These are phyloP conservation scores for Suillus decipiens DNA, from an alignment of 768 basidiomycete species.

Conservation along the genomic window DNA sequence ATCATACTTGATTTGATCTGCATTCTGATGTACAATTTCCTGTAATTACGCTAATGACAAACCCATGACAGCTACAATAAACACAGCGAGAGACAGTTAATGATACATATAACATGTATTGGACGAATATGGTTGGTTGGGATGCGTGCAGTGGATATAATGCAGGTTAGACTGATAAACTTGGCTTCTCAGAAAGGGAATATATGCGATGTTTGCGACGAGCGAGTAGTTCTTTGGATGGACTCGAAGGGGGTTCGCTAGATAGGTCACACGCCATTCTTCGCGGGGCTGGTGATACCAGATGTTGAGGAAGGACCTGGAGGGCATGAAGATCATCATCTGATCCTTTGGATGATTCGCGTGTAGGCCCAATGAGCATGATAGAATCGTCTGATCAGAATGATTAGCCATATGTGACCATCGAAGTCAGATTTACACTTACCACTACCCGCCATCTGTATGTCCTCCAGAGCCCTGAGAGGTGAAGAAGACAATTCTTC, in stretches of 20 bases:
- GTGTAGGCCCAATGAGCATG: conserved; percentile 25
- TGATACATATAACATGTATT: conserved; percentile 9
- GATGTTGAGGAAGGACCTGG: conserved; percentile 69
- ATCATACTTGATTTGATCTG: not conserved
- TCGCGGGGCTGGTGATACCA: conserved; percentile 61
- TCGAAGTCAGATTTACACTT: conserved; percentile 13
- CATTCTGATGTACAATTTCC: conserved; percentile 3
- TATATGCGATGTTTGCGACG: conserved; percentile 40
- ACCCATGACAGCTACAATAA: conserved; percentile 6
- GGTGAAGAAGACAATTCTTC: conserved; percentile 15
- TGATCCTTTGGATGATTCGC: conserved; percentile 39
- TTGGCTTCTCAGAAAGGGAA: conserved; percentile 19
- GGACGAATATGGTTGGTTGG: not conserved
- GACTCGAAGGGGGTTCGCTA: conserved; percentile 54
- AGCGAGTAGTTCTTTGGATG: conserved; percentile 45
- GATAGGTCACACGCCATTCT: conserved; percentile 41
- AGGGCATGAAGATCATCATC: conserved; percentile 67
- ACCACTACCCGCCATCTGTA: conserved; percentile 37
- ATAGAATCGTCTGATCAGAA: conserved; percentile 49
- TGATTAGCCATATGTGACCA: conserved; percentile 3
- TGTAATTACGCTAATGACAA: conserved; percentile 11
- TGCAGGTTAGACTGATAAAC: conserved; percentile 1
- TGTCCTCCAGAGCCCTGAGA: conserved; percentile 26
- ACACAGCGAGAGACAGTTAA: conserved; percentile 7
- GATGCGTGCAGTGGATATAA: conserved; percentile 4